These are phyloP conservation scores for Crithidia fasciculata DNA, from an alignment of 208 protist species.

Conservation along the genomic window DNA sequence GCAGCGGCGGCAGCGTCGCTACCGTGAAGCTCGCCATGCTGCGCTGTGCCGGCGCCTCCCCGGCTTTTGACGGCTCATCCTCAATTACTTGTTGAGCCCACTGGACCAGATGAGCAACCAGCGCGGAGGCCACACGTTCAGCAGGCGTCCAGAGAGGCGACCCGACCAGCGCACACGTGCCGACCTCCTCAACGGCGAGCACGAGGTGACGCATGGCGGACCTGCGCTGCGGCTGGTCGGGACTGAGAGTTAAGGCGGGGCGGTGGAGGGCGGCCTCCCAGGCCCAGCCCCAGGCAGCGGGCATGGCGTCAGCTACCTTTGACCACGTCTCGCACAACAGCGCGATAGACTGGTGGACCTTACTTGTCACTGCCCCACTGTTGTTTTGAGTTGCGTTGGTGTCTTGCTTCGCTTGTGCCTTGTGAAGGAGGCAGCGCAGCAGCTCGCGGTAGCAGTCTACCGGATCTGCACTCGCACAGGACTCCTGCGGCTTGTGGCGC, in stretches of 20 bases:
- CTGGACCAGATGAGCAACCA: not conserved
- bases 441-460: conserved; percentile 1
- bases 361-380: no score
- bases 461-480: not conserved
- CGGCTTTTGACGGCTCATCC: no score
- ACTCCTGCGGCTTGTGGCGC: no score
- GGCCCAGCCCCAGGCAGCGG: conserved; percentile 12
- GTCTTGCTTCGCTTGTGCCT: no score
- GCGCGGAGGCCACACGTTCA: not conserved
- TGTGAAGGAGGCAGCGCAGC: not conserved
- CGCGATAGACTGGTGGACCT: no score
- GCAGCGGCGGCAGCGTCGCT: not conserved
- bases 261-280: conserved; percentile 6
- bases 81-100: not conserved
- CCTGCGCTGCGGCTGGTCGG: no score
- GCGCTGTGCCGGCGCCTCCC: no score
- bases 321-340: conserved; percentile 8
- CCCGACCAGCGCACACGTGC: not conserved
- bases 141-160: not conserved
- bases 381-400: no score
- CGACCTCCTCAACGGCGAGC: not conserved
- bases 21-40: no score
- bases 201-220: not conserved
- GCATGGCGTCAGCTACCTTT: not conserved
- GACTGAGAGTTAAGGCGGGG: not conserved